Evolutionary conservation across 805 yeast genomes (phyloP), one percentile per base, ranked within the genome.

Genomic region (Yamadazyma olivae): DNA sequence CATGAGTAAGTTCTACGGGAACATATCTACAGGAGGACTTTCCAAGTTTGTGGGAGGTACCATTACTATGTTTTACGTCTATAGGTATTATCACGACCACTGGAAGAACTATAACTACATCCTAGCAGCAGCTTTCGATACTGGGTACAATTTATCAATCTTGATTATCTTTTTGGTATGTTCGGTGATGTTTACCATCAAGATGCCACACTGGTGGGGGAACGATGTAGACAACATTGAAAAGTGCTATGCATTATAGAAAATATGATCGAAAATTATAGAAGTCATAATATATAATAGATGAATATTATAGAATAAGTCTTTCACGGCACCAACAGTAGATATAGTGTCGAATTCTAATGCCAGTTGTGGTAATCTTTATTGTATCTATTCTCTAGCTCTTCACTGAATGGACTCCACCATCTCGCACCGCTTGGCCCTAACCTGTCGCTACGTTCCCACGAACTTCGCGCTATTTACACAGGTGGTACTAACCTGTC

Each of bases 121-220:
- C 10, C 45, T 70, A 17, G 77, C 77, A 1, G 77, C 78, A 2
- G 76, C 77, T 0, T 61, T 70, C 41, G 77, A 72, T 41, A 70
- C 77, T 0, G 78, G 77, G 4, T 70, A 63, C 50, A 72, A 71
- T 41, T 46, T 73, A 28, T 56, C 74, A 3, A 56, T 65, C 27
- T 41, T 72, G 17, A 42, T 59, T 17, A 54, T 73, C 8, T 72
- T 73, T 45, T 33, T 65, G 8, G 36, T 64, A 17, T 57, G 61
- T 14, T 51, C 69, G 1, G 39, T 49, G 18, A 46, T 48, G 1
- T 45, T 40, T 9, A 42, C 37, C 0, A 29, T 53, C 3, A 44
- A 39, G 6, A 61, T 62, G 53, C 75, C 75, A 1, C 27, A 54
- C 33, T 73, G 77, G 78, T 73, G 73, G 69, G 78, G 78, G 6